These are phyloP conservation scores for Malania oleifera DNA, from an alignment of 164 flowering plant species.

Conservation along the genomic window DNA sequence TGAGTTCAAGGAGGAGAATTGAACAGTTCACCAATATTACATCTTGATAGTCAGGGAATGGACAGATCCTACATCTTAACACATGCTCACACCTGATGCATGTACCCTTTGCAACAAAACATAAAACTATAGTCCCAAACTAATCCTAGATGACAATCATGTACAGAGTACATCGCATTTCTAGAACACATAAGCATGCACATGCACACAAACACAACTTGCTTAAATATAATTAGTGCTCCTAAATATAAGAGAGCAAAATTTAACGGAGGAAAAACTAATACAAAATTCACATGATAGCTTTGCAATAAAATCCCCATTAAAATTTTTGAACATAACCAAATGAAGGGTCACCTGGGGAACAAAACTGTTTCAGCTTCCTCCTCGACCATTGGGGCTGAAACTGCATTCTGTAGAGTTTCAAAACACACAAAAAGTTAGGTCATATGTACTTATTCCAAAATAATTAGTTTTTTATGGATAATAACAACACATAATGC, in stretches of 20 bases:
- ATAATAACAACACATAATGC: background rate
- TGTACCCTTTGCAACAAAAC: too few relatives aligned
- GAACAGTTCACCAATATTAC: too few relatives aligned
- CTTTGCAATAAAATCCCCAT: background rate
- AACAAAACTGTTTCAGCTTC: slow-evolving; percentile 21
- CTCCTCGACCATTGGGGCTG: slow-evolving; percentile 21
- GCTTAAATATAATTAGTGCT: too few relatives aligned
- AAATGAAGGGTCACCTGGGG: slow-evolving; percentile 23
- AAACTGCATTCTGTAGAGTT: slow-evolving; percentile 28
- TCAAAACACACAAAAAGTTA: slow-evolving; percentile 5
- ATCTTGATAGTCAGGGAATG: too few relatives aligned
- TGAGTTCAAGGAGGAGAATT: too few relatives aligned
- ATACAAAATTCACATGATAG: background rate
- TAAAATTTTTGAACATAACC: too few relatives aligned
- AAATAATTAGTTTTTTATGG: background rate
- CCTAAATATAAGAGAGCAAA: too few relatives aligned
- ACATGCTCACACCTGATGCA: too few relatives aligned
- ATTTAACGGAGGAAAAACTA: background rate
- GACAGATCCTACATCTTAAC: too few relatives aligned
- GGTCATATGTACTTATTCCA: slow-evolving; percentile 4
- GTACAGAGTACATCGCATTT: background rate
- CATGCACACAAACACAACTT: too few relatives aligned
- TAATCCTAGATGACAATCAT: background rate
- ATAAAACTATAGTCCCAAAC: background rate
- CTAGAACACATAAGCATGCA: background rate